phyloP scores from a whole-genome alignment of 345 rosid genomes.

The Hibiscus mutabilis region DNA sequence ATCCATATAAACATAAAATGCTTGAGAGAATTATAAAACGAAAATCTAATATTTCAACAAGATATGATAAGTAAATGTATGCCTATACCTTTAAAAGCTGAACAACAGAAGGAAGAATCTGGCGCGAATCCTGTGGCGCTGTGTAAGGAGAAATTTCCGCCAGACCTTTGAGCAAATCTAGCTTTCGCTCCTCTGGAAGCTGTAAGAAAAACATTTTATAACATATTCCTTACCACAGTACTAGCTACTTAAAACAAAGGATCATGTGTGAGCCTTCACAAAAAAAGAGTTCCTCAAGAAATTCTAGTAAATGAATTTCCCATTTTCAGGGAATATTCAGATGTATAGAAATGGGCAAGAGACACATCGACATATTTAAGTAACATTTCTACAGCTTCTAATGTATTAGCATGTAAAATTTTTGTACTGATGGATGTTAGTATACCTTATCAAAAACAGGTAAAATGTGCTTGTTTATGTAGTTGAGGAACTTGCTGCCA shows the following conservation, averaged over 20 bases:
- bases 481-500: conserved; percentile 79
- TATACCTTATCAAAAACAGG: conserved; percentile 89
- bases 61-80: background rate
- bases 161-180: conserved; percentile 90
- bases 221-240: background rate
- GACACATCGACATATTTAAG: background rate
- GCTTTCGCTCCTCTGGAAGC: conserved; percentile 97
- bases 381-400: background rate
- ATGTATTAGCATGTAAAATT: background rate
- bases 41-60: background rate
- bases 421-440: too few species aligned
- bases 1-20: background rate
- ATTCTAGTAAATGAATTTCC: background rate
- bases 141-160: conserved; percentile 92
- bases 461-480: conserved; percentile 75
- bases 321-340: background rate
- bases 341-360: background rate
- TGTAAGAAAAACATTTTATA: conserved; percentile 20
- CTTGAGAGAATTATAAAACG: background rate
- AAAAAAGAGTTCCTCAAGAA: background rate
- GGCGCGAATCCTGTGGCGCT: conserved; percentile 87
- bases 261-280: background rate
- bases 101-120: conserved; percentile 85
- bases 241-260: background rate
- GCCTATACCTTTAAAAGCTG: conserved; percentile 67